A percentile compares a stretch with the other conserved stretches of the same genome.
These are phyloP conservation scores for Leccinum barrowsii DNA, from an alignment of 768 basidiomycete species.

Conservation along the genomic window DNA sequence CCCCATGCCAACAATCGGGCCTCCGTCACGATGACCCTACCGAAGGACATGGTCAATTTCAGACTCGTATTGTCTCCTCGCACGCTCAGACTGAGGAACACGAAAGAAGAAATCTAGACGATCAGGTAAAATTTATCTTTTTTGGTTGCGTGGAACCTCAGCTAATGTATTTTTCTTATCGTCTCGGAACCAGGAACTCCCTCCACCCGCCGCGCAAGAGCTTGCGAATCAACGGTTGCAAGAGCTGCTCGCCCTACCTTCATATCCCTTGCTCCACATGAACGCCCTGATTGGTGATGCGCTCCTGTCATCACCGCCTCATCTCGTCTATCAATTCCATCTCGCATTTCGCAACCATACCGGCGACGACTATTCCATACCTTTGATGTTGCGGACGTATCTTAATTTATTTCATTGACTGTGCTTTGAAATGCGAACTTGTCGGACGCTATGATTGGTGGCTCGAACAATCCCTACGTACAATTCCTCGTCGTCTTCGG, in stretches of 20 bases:
- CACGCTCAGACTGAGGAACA: constrained; percentile 1
- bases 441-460: constrained; percentile 2
- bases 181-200: constrained; percentile 1
- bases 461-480: not conserved
- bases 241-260: constrained; percentile 17
- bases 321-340: not conserved
- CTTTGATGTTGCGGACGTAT: not conserved
- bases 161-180: not conserved
- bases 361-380: not conserved
- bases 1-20: constrained; percentile 5
- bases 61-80: not conserved
- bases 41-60: not conserved
- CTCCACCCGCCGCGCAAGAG: not conserved
- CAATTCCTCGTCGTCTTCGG: constrained; percentile 4
- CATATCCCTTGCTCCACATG: constrained; percentile 6
- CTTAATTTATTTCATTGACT: not conserved
- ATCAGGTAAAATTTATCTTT: constrained; percentile 2
- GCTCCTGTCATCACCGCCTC: constrained; percentile 2
- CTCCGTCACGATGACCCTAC: not conserved
- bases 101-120: constrained; percentile 5
- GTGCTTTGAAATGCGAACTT: not conserved
- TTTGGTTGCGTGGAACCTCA: not conserved
- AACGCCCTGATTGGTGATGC: constrained; percentile 13
- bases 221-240: constrained; percentile 23
- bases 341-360: not conserved